phyloP scores from a whole-genome alignment of 2,329 filamentous ascomycete species.

The Neopestalotiopsis clavispora region DNA sequence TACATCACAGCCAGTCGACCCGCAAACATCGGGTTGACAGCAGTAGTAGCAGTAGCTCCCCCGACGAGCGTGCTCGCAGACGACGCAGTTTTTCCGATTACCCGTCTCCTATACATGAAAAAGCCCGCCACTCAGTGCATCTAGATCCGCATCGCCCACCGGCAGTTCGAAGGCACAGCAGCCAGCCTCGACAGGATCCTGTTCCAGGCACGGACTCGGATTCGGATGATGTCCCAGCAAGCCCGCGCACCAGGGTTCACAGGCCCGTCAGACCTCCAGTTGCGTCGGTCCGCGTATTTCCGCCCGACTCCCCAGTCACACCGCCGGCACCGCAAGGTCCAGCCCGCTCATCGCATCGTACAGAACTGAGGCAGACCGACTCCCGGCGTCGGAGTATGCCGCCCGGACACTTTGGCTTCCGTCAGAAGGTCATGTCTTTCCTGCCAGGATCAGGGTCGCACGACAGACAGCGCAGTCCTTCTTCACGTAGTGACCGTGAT shows the following conservation, averaged over 20 bases:
- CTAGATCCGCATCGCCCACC: conserved; percentile 29
- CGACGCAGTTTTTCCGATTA: conserved; percentile 59
- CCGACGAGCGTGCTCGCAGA: conserved; percentile 46
- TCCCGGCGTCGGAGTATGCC: conserved; percentile 31
- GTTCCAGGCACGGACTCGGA: conserved; percentile 29
- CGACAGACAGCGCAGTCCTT: conserved; percentile 35
- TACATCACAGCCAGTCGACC: conserved; percentile 7
- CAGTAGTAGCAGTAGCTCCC: conserved; percentile 41
- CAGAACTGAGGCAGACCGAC: conserved; percentile 31
- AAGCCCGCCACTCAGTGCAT: conserved; percentile 24
- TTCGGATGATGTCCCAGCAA: conserved; percentile 24
- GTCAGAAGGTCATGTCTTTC: conserved; percentile 33
- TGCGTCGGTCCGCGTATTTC: conserved; percentile 25
- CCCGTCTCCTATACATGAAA: conserved; percentile 41
- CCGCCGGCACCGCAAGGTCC: conserved; percentile 21
- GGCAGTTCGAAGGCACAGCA: conserved; percentile 32
- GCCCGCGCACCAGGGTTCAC: conserved; percentile 17
- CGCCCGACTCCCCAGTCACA: conserved; percentile 21
- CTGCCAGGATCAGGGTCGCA: conserved; percentile 31
- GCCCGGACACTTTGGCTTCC: conserved; percentile 28
- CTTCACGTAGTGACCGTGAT: conserved; percentile 30
- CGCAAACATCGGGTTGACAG: conserved; percentile 28
- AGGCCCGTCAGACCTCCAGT: conserved; percentile 26
- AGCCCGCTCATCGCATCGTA: conserved; percentile 26
- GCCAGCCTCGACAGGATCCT: conserved; percentile 31